Base-by-base conservation (phyloP, 805 yeast species). In the Yarrowia sp. region DNA sequence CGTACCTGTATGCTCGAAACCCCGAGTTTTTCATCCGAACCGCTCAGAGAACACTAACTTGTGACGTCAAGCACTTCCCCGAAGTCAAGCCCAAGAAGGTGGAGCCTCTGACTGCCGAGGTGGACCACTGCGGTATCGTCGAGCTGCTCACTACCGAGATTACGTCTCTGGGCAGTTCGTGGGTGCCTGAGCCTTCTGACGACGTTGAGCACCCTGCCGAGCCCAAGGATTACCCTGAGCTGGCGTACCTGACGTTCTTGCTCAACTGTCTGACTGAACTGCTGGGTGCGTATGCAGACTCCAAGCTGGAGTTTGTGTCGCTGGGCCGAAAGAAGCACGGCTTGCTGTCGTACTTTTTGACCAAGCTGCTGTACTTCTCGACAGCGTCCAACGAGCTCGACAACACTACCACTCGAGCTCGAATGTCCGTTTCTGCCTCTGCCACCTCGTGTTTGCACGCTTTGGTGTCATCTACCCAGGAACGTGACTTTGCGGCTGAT, bases 211-310 rank as follows among this genome's bases (percentile, higher is more conserved):
- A 69, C 13, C 55, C 68, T 31, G 55, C 65, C 4, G 65, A 69
- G 43, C 65, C 50, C 15, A 66, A 62, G 53, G 65, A 64, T 17
- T 81, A 86, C 0, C 51, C 51, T 14, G 42, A 17, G 43, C 42
- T 58, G 14, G 32, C 42, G 8, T 87, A 89, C 70, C 84, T 86
- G 66, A 81, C 87, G 48, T 92, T 87, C 73, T 74, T 92, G 53
- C 75, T 92, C 43, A 89, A 86, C 68, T 76, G 84, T 0, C 74
- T 92, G 43, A 81, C 86, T 0, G 98, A 92, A 69, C 75, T 91
- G 8, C 74, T 92, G 8, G 83, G 86, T 1, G 89, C 97, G 1
- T 92, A 92, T 73, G 88, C 86, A 67, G 87, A 86, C 67, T 84
- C 92, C 60, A 92, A 92, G 73, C 80, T 89, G 58, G 97, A 92